Conservation (phyloP, 140 eudicot species). For the Bidens hawaiensis region DNA sequence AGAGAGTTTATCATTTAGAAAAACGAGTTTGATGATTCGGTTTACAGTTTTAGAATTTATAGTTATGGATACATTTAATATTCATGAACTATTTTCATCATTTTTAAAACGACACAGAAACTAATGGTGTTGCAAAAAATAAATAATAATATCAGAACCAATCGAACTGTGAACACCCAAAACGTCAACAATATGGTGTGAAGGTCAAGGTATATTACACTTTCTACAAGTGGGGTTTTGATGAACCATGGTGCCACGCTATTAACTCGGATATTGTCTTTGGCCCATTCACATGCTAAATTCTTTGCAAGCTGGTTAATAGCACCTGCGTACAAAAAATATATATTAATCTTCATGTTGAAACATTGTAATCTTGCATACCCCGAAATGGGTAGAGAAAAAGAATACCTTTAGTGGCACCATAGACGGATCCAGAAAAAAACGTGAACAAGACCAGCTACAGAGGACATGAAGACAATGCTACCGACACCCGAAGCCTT, state of each 20-base stretch:
- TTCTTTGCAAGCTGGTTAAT: conserved; percentile 66
- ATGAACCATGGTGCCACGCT: conserved; percentile 84
- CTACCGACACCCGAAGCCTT: conserved; percentile 70
- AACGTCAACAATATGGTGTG: background rate
- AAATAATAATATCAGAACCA: too few relatives aligned
- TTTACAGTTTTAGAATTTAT: too few relatives aligned
- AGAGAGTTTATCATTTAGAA: too few relatives aligned
- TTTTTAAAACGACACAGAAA: too few relatives aligned
- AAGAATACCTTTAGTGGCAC: conserved; percentile 70
- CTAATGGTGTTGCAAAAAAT: too few relatives aligned
- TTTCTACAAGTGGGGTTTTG: conserved; percentile 56
- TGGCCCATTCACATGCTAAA: conserved; percentile 78
- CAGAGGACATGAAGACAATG: conserved; percentile 82
- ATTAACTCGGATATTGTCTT: too few relatives aligned
- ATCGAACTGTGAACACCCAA: background rate
- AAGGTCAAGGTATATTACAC: conserved; percentile 40
- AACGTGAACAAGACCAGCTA: conserved; percentile 58
- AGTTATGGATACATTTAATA: too few relatives aligned
- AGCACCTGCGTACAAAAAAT: too few relatives aligned
- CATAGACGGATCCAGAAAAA: conserved; percentile 65
- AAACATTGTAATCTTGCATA: too few relatives aligned
- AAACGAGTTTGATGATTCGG: too few relatives aligned
- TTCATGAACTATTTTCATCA: too few relatives aligned
- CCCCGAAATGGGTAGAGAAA: conserved; percentile 11
- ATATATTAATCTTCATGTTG: too few relatives aligned